Evolutionary conservation across 2,329 filamentous ascomycete species (phyloP).

Genomic region (Fusarium heterosporum): DNA sequence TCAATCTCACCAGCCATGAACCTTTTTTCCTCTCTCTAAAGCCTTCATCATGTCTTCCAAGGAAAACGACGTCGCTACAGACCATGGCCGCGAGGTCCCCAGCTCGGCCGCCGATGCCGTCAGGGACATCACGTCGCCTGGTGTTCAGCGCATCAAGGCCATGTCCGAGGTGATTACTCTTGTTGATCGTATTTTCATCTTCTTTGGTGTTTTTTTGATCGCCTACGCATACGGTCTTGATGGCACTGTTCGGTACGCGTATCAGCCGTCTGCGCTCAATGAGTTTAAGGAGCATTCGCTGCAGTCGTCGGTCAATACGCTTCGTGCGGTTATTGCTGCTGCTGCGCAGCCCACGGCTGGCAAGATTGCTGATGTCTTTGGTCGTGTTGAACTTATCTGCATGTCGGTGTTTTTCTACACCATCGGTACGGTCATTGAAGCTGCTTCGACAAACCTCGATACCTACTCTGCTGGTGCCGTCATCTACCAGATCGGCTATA

Average conservation of each 20-base stretch:
- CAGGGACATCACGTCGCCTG: conserved; percentile 57
- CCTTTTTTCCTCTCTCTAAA: background rate
- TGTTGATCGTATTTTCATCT: conserved; percentile 67
- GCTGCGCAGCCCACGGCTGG: conserved; percentile 69
- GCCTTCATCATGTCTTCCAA: conserved; percentile 19
- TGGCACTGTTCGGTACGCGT: conserved; percentile 65
- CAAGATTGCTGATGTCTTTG: conserved; percentile 73
- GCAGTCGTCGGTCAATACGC: conserved; percentile 67
- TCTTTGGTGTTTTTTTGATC: conserved; percentile 70
- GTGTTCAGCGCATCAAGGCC: conserved; percentile 70
- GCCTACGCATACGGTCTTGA: conserved; percentile 74
- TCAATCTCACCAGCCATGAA: background rate
- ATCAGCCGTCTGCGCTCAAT: conserved; percentile 67
- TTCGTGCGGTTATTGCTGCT: conserved; percentile 70
- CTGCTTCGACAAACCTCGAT: conserved; percentile 60
- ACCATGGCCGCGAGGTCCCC: conserved; percentile 10
- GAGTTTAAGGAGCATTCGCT: conserved; percentile 65
- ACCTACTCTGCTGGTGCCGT: conserved; percentile 69
- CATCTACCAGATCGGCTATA: conserved; percentile 73
- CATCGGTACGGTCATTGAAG: conserved; percentile 67
- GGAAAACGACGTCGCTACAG: background rate
- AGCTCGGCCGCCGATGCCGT: conserved; percentile 43
- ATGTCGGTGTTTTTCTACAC: conserved; percentile 72
- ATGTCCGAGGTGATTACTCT: conserved; percentile 64
- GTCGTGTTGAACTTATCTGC: conserved; percentile 67